Evolutionary conservation across 305 asterid genomes (phyloP), one percentile per base, ranked within the genome.

Genomic region (Caryopteris hybrid): DNA sequence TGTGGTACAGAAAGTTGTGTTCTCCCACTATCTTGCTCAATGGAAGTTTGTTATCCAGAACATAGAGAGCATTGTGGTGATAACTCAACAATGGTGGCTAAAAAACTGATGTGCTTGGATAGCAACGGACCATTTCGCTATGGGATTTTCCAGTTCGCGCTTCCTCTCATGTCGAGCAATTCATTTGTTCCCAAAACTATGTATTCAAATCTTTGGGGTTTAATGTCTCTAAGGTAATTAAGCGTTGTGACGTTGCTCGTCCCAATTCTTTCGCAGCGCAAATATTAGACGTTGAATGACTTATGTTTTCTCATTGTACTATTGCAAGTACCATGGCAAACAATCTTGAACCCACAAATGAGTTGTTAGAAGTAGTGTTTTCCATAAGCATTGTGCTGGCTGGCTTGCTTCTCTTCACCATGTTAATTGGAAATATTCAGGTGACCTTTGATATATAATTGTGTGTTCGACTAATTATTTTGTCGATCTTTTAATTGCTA

Each of bases 121-220:
- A 65, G 65, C n/a, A 75, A 80, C 16, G 91, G 95, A 56, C 84
- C 91, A 4, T 87, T 67, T 47, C 75, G 79, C 0, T 87, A 74
- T 51, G 95, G 95, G 29, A 83, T 87, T 47, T 87, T 83, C 61
- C 68, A 72, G 67, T 83, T 79, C 80, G 95, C 91, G 20, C 91
- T 87, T 61, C 95, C 95, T 0, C 86, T 87, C 31, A 77, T 85
- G 27, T 85, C 88, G 14, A 87, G 85, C 82, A 72, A 78, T 8
- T 85, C 89, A 59, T 64, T 76, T 13, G 46, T 80, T 36, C 87
- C 82, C 17, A 87, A 87, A 79, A 76, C 82, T 61, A 83, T 85
- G 51, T 87, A 87, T 62, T 88, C 95, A 54, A 85, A 83, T 33
- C 86, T 87, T 59, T 85, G 95, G 95, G 95, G 95, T 54, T 53